Evolutionary conservation across 495 filamentous ascomycete species (phyloP), one percentile per base, ranked within the genome.

Genomic region (Rhizodiscina lignyota): DNA sequence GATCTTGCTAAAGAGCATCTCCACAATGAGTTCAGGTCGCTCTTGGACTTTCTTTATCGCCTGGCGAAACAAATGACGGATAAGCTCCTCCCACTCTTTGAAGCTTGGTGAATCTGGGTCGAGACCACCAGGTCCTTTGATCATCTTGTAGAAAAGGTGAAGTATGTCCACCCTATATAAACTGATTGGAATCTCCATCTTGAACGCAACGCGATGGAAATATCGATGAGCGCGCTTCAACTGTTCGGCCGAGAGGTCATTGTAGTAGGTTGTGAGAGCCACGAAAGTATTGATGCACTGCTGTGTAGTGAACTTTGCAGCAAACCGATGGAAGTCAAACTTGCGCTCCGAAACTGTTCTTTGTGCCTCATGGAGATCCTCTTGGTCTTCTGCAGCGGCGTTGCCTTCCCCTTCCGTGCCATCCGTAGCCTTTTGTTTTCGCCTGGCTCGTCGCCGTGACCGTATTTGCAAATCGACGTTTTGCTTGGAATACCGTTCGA

Each of bases 1-100:
- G 46, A 84, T 83, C 56, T 99, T 99, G 52, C 79, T 86, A 53
- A 99, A 99, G 10, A 99, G 63, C 54, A 99, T 56, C 51, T 97
- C 91, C 4, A 85, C 77, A 34, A 83, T 67, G 36, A 94, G 54
- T 33, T 81, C 83, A 2, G 84, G 84, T 34, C 81, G 69, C 42
- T 87, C 73, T 33, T 89, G 67, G 5, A 96, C 62, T 54, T 85
- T 93, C 51, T 80, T 79, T 21, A 94, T 58, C 19, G 89, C 64
- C 21, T 44, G 28, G 20, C 56, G 32, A 38, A 61, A 59, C 17
- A 61, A 43, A 38, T 94, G 83, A 46, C 75, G 74, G 2, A 80
- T 72, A 22, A 99, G 61, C 47, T 89, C 81, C 43, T 94, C 81
- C 85, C 91, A 94, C 44, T 96, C 87, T 49, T 75, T 82, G 55